phyloP scores from a whole-genome alignment of 2,329 filamentous ascomycete species.

The Chaetomiaceae sp. region DNA sequence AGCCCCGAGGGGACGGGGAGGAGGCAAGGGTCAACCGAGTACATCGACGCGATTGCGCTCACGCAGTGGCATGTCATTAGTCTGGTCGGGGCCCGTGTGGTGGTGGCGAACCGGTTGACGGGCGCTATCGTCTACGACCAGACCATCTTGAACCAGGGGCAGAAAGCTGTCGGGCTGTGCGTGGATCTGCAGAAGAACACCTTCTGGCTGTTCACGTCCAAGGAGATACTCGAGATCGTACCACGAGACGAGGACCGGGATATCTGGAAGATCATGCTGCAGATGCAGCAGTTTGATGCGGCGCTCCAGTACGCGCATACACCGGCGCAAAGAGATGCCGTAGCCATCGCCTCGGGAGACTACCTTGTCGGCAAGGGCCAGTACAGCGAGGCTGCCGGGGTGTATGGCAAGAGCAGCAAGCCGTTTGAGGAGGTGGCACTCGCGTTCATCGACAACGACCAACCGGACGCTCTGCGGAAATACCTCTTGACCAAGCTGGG shows the following conservation, averaged over 20 bases:
- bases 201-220: constrained; percentile 88
- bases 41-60: constrained; percentile 72
- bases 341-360: constrained; percentile 88
- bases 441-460: constrained; percentile 79
- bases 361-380: constrained; percentile 75
- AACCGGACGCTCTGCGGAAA: constrained; percentile 83
- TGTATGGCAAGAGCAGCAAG: constrained; percentile 95
- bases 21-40: constrained; percentile 60
- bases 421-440: constrained; percentile 94
- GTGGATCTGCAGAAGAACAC: constrained; percentile 93
- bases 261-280: constrained; percentile 90
- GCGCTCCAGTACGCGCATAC: constrained; percentile 82
- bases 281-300: constrained; percentile 78
- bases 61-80: constrained; percentile 91
- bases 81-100: constrained; percentile 73
- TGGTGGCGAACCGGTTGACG: constrained; percentile 81
- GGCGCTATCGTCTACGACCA: constrained; percentile 85
- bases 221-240: constrained; percentile 91
- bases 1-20: constrained; percentile 58
- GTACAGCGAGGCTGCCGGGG: constrained; percentile 76
- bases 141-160: constrained; percentile 70
- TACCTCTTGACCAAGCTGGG: constrained; percentile 82
- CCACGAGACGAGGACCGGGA: constrained; percentile 85
- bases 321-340: constrained; percentile 75
- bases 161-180: constrained; percentile 75